Percentiles rank a stretch among this genome's conserved stretches.
Conservation (phyloP, 208 protist species). For the Baffinella frigidus region DNA sequence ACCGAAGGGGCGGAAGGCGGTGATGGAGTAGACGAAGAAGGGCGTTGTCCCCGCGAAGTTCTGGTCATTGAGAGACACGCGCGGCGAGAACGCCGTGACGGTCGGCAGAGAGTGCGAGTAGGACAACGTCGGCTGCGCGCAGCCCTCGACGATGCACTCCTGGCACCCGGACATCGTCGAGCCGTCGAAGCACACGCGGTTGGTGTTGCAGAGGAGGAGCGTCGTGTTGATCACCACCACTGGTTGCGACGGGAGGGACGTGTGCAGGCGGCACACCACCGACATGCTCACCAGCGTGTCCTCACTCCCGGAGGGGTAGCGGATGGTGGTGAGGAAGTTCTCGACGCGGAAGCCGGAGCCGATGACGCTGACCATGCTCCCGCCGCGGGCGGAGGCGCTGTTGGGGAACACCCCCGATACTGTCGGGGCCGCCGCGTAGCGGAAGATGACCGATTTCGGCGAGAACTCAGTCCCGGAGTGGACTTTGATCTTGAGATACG, state of each 20-base stretch:
- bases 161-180: conserved; percentile 19
- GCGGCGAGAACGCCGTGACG: not conserved
- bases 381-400: not conserved
- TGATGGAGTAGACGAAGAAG: conserved; percentile 44
- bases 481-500: not conserved
- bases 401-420: not conserved
- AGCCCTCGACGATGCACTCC: conserved; percentile 10
- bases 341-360: not conserved
- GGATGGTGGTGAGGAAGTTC: not conserved
- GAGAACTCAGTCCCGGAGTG: not conserved
- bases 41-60: not conserved
- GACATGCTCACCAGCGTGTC: not conserved
- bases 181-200: conserved; percentile 12
- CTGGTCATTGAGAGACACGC: not conserved
- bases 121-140: not conserved
- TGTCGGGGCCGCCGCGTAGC: no score
- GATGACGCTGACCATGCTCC: not conserved
- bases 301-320: not conserved
- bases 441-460: not conserved
- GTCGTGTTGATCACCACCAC: not conserved
- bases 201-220: not conserved
- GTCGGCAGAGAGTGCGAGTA: conserved; percentile 8
- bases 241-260: not conserved
- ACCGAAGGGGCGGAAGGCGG: conserved; percentile 7
- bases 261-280: not conserved